Conservation (phyloP, 257 asterid species). For the Thymus quinquecostatus region DNA sequence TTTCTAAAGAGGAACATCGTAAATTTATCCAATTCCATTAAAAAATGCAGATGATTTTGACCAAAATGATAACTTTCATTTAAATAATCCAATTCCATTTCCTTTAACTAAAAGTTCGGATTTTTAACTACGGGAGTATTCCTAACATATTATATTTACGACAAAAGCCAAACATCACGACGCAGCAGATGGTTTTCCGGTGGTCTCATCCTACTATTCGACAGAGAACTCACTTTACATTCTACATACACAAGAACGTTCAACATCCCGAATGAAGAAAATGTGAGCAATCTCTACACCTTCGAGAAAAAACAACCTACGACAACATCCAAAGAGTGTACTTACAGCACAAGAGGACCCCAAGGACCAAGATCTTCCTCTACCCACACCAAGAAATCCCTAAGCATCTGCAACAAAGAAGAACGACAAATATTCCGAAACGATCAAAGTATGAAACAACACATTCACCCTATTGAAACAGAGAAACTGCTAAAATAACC, state of each 20-base stretch:
- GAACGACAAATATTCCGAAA: conserved; percentile 7
- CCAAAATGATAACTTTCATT: neutral
- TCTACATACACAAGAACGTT: neutral
- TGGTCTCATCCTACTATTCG: neutral
- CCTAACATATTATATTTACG: neutral
- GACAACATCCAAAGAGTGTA: conserved; percentile 28
- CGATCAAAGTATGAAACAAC: neutral
- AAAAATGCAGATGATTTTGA: neutral
- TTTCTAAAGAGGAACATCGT: neutral
- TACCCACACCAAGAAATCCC: conserved; percentile 78
- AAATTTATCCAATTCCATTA: conserved; percentile 10
- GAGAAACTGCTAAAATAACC: conserved; percentile 1
- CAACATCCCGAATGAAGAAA: conserved; percentile 19
- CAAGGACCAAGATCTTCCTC: conserved; percentile 92
- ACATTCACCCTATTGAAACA: conserved; percentile 3
- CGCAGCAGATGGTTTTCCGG: neutral
- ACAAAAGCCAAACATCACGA: neutral
- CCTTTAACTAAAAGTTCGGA: neutral
- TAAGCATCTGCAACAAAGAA: conserved; percentile 53
- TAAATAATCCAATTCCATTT: neutral
- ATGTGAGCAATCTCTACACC: neutral
- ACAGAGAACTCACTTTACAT: conserved; percentile 5
- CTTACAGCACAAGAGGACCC: conserved; percentile 97
- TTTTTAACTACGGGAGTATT: neutral
- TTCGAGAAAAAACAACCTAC: neutral